phyloP scores from a whole-genome alignment of 2,329 filamentous ascomycete species.

The Colletotrichum godetiae region DNA sequence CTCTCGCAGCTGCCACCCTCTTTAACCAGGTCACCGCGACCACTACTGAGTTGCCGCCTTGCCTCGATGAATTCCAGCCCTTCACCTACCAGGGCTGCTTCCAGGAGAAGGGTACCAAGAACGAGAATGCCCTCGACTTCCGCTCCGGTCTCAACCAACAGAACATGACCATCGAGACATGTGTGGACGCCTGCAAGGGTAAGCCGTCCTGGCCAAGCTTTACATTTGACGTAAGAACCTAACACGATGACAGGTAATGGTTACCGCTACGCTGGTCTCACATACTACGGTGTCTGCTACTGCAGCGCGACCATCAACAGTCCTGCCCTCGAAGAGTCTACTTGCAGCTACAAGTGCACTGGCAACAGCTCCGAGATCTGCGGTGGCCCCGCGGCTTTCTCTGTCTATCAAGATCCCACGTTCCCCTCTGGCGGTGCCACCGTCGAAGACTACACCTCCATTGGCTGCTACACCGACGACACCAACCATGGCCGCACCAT shows the following conservation, averaged over 20 bases:
- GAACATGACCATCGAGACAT: constrained; percentile 61
- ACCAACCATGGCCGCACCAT: constrained; percentile 56
- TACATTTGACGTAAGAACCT: background rate
- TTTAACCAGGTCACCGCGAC: constrained; percentile 51
- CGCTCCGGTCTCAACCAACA: constrained; percentile 50
- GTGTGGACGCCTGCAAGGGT: constrained; percentile 62
- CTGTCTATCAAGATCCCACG: constrained; percentile 61
- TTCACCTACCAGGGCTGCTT: constrained; percentile 63
- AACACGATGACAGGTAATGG: constrained; percentile 51
- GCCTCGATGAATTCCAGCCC: constrained; percentile 56
- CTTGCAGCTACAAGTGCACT: constrained; percentile 68
- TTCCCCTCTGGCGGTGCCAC: constrained; percentile 57
- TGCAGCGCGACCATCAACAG: constrained; percentile 63
- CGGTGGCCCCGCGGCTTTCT: constrained; percentile 59
- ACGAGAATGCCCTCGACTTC: constrained; percentile 50
- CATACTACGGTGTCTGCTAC: constrained; percentile 65
- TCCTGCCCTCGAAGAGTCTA: constrained; percentile 61
- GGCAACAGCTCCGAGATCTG: constrained; percentile 58
- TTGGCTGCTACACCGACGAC: constrained; percentile 71
- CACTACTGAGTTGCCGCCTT: constrained; percentile 58
- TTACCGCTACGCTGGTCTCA: constrained; percentile 62
- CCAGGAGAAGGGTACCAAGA: constrained; percentile 45
- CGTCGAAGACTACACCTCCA: constrained; percentile 64
- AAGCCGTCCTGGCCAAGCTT: constrained; percentile 14
- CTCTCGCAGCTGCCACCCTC: constrained; percentile 52